Evolutionary conservation across 768 basidiomycete genomes (phyloP).

Genomic region (Mycena polygramma): DNA sequence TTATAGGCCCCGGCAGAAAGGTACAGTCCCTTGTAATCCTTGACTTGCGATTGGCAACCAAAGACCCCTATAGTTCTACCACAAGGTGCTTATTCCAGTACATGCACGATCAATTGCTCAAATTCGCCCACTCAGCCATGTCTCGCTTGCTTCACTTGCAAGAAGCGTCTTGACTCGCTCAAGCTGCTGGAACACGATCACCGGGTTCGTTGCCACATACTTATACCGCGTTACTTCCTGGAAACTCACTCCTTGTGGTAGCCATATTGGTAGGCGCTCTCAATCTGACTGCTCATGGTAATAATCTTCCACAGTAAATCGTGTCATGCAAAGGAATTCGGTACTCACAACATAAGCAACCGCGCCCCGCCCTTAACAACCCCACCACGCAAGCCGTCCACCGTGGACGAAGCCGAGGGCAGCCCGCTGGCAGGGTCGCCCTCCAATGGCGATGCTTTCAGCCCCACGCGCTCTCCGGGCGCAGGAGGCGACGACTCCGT

Average conservation of each 20-base stretch:
- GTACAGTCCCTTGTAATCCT: slow-evolving; percentile 54
- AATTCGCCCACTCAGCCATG: slow-evolving; percentile 68
- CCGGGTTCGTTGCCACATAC: slow-evolving; percentile 57
- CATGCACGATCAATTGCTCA: neutral
- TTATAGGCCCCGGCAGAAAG: slow-evolving; percentile 91
- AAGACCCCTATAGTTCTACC: slow-evolving; percentile 70
- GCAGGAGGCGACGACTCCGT: slow-evolving; percentile 17
- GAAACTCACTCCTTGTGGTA: slow-evolving; percentile 35
- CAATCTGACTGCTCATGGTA: neutral
- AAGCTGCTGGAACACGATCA: slow-evolving; percentile 87
- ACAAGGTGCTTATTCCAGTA: slow-evolving; percentile 64
- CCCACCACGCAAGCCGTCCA: slow-evolving; percentile 48
- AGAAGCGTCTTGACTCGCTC: slow-evolving; percentile 82
- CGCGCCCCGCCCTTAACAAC: slow-evolving; percentile 59
- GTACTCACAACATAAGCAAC: slow-evolving; percentile 80
- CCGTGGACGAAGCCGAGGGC: slow-evolving; percentile 38
- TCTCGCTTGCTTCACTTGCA: slow-evolving; percentile 81
- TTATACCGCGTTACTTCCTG: neutral
- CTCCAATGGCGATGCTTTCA: slow-evolving; percentile 59
- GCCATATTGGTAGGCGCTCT: slow-evolving; percentile 64
- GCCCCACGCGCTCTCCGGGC: slow-evolving; percentile 47
- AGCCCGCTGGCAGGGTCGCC: slow-evolving; percentile 41
- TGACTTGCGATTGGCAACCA: slow-evolving; percentile 13
- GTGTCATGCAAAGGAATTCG: slow-evolving; percentile 86
- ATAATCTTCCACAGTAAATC: slow-evolving; percentile 68